Evolutionary conservation across 495 filamentous ascomycete genomes (phyloP).

Genomic region (Aspergillus bertholletiae): DNA sequence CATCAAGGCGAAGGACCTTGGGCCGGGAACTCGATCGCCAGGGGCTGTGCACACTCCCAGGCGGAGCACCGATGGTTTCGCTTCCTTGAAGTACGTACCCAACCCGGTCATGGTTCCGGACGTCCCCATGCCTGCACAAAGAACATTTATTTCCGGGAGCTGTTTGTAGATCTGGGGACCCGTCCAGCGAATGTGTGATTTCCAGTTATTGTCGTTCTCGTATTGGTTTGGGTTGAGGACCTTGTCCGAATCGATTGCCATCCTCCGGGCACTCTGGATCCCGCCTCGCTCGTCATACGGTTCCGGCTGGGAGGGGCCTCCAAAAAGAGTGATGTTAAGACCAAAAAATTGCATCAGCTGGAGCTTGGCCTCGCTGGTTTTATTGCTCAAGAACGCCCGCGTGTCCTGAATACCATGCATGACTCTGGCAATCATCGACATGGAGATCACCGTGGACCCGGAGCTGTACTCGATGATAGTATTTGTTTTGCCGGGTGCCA

Average conservation of each 20-base stretch:
- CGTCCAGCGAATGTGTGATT: constrained; percentile 57
- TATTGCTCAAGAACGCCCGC: constrained; percentile 57
- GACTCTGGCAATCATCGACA: constrained; percentile 53
- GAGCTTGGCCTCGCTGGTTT: constrained; percentile 52
- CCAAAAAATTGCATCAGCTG: constrained; percentile 58
- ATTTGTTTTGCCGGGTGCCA: constrained; percentile 39
- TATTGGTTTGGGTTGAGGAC: constrained; percentile 58
- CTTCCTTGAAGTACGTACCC: constrained; percentile 49
- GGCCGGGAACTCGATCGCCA: constrained; percentile 56
- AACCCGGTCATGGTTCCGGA: constrained; percentile 52
- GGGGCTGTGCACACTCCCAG: constrained; percentile 53
- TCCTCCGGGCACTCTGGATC: constrained; percentile 42
- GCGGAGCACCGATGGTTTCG: constrained; percentile 48
- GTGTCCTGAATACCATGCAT: constrained; percentile 51
- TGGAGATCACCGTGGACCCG: constrained; percentile 58
- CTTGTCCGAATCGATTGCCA: constrained; percentile 34
- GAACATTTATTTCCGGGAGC: constrained; percentile 53
- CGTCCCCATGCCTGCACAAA: constrained; percentile 58
- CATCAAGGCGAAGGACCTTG: constrained; percentile 50
- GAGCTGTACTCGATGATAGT: constrained; percentile 60
- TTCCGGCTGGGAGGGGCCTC: constrained; percentile 56
- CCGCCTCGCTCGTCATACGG: constrained; percentile 50
- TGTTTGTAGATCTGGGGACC: constrained; percentile 57
- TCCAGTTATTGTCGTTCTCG: constrained; percentile 57
- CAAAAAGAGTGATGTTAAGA: constrained; percentile 53